phyloP scores from a whole-genome alignment of 768 basidiomycete genomes.

The Phallus indusiatus region DNA sequence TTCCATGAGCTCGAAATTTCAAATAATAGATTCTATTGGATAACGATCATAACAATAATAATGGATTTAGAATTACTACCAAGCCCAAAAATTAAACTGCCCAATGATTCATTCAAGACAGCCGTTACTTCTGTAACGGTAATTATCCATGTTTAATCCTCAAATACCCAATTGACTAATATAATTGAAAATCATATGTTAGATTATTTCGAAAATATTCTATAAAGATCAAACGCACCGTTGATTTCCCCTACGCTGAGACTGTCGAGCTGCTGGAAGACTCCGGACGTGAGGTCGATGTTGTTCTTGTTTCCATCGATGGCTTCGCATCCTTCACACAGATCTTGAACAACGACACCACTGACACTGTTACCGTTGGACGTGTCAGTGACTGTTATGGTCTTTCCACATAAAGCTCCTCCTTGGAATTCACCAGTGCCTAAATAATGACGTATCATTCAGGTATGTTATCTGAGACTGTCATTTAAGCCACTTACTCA shows the following conservation, averaged over 20 bases:
- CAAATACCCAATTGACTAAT: not conserved
- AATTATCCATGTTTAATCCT: not conserved
- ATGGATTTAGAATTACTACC: too few species aligned
- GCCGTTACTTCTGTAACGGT: too few species aligned
- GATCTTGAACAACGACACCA: conserved; percentile 58
- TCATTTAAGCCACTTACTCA: conserved; percentile 16
- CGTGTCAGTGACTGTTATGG: conserved; percentile 56
- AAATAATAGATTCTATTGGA: too few species aligned
- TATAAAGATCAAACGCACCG: not conserved
- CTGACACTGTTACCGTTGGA: conserved; percentile 46
- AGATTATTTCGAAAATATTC: not conserved
- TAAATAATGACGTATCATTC: not conserved
- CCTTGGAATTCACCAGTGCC: conserved; percentile 28
- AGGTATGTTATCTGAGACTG: too few species aligned
- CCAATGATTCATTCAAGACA: too few species aligned
- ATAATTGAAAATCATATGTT: too few species aligned
- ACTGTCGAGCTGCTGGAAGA: conserved; percentile 38
- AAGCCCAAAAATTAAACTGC: too few species aligned
- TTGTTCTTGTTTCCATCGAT: conserved; percentile 35
- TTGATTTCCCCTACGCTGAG: not conserved
- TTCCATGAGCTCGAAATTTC: too few species aligned
- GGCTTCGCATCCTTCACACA: conserved; percentile 62
- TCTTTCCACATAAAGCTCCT: conserved; percentile 47
- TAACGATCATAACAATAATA: too few species aligned
- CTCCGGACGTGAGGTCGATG: conserved; percentile 60